Evolutionary conservation across 192 early-diverging fungal genomes (phyloP), one percentile per base, ranked within the genome.

Genomic region (Irineochytrium annulatum): DNA sequence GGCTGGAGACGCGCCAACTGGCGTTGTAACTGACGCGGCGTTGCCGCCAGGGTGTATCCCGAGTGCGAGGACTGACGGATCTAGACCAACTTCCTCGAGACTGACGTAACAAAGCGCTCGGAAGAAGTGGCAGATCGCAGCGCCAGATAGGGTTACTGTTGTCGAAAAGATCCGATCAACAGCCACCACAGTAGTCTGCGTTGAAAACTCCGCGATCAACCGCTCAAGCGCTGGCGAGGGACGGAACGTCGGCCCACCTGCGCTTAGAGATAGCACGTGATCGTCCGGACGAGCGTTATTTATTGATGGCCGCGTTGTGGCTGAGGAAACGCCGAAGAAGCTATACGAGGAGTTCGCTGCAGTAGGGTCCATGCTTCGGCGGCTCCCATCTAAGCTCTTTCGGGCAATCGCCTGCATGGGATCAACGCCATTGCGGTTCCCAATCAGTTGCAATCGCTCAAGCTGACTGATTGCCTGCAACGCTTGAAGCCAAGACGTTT

Each of bases 51-150:
- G 29, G 24, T 51, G 52, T 31, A 43, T 49, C 13, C 43, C 44
- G 17, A 17, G 13, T 39, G 34, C 34, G 53, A 62, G 55, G 2
- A 57, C 39, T 29, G 67, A 85, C 14, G 82, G 80, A 30, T 86
- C 79, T 5, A 79, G 43, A 2, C 75, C 77, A 30, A 95, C 90
- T 68, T 97, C 94, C 60, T 92, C 87, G 86, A 91, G 88, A 3
- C 89, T 91, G 0, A 91, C 89, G 32, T 82, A 68, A 67, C 91
- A 91, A 45, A 97, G 69, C 2, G 92, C 86, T 8, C 83, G 73
- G 43, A 94, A 91, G 74, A 95, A 97, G 68, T 94, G 88, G 32
- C 90, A 84, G 57, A 97, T 94, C 13, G 90, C 87, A 19, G 81
- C 70, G 0, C 86, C 91, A 19, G 88, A 90, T 53, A 97, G 72